Evolutionary conservation across 805 yeast species (phyloP).

Genomic region (Blastobotrys attinorum): DNA sequence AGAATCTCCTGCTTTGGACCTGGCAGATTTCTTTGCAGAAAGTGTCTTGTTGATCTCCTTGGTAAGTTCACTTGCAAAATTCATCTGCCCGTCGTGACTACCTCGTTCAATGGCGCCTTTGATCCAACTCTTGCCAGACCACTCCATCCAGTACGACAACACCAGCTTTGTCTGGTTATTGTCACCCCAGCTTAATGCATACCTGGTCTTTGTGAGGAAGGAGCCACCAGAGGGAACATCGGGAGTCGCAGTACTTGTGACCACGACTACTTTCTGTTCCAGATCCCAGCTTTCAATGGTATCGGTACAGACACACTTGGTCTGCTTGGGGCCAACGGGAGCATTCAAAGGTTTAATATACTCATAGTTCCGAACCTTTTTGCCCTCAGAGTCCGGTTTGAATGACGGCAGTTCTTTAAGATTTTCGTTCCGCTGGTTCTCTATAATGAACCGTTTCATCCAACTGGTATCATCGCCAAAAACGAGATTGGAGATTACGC

Average conservation of each 20-base stretch:
- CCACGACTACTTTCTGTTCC: constrained; percentile 48
- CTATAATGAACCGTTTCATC: constrained; percentile 32
- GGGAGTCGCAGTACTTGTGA: constrained; percentile 68
- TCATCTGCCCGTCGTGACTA: constrained; percentile 69
- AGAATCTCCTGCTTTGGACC: too few species aligned
- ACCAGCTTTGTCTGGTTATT: constrained; percentile 50
- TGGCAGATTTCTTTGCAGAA: too few species aligned
- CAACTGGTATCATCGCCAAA: constrained; percentile 56
- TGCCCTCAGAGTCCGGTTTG: constrained; percentile 18
- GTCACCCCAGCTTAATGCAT: constrained; percentile 66
- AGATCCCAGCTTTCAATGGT: constrained; percentile 48
- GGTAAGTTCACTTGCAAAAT: constrained; percentile 46
- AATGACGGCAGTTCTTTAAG: constrained; percentile 16
- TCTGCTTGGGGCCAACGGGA: constrained; percentile 89
- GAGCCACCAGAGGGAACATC: constrained; percentile 90
- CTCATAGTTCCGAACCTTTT: constrained; percentile 38
- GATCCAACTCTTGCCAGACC: constrained; percentile 92
- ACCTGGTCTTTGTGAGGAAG: constrained; percentile 68
- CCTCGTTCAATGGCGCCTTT: constrained; percentile 83
- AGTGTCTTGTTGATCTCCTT: constrained; percentile 12
- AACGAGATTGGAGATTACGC: constrained; percentile 58
- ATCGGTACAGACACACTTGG: constrained; percentile 68
- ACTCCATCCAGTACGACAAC: constrained; percentile 69
- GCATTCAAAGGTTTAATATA: constrained; percentile 71
- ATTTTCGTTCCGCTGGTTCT: constrained; percentile 28